Evolutionary conservation across 495 filamentous ascomycete genomes (phyloP).

Genomic region (Podospora australis): DNA sequence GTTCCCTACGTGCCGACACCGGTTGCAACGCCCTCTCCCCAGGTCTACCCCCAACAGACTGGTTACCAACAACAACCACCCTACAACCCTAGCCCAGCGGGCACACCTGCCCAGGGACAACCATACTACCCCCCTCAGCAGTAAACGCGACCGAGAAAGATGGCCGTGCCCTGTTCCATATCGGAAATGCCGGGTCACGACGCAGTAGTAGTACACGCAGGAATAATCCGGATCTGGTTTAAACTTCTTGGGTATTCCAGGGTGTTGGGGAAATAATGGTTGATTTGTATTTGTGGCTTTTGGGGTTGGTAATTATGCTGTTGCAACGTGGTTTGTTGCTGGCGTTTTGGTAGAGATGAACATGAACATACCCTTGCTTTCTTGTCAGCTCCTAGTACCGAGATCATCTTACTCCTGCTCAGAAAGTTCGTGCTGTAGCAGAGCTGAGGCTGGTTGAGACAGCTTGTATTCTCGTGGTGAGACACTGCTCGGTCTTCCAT

Average conservation of each 20-base stretch:
- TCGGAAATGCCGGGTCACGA: too few species aligned
- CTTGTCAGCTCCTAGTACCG: not conserved
- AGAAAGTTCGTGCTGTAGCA: not conserved
- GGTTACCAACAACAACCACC: not conserved
- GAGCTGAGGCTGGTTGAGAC: not conserved
- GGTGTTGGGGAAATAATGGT: too few species aligned
- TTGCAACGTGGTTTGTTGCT: too few species aligned
- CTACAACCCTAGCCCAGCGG: not conserved
- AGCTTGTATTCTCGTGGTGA: not conserved
- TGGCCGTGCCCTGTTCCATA: too few species aligned
- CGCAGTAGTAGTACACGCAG: too few species aligned
- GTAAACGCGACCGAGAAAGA: too few species aligned
- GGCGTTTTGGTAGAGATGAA: not conserved
- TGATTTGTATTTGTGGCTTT: not conserved
- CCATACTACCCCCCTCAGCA: conserved; percentile 12
- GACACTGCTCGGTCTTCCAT: not conserved
- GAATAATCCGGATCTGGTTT: too few species aligned
- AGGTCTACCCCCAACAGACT: not conserved
- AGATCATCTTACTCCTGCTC: not conserved
- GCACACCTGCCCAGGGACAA: conserved; percentile 1
- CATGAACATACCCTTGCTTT: not conserved
- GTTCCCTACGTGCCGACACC: not conserved
- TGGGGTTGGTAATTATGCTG: not conserved
- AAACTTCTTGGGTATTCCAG: too few species aligned
- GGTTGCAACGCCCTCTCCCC: conserved; percentile 6